Percentiles rank a stretch among this genome's conserved stretches.
Conservation (phyloP, 1,284 basidiomycete genomes). For the Hortiboletus rubellus region DNA sequence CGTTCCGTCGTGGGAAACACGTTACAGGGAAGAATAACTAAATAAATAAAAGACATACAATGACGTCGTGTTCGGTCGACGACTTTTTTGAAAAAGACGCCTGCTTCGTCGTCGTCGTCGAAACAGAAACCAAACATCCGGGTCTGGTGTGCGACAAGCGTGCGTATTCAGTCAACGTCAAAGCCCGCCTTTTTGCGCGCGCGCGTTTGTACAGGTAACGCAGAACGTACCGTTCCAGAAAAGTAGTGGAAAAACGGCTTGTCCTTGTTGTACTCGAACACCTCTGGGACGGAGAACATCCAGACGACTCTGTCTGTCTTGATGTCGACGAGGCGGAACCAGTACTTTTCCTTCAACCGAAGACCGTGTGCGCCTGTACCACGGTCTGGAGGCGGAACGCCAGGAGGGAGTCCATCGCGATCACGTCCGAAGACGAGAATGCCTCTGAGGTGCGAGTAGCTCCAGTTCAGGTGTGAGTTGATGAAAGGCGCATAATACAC, state of each 20-base stretch:
- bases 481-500: conserved; percentile 58
- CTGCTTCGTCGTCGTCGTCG: conserved; percentile 65
- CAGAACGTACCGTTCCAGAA: conserved; percentile 64
- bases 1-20: conserved; percentile 1
- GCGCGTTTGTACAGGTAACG: no score
- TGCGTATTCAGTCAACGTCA: not conserved
- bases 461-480: conserved; percentile 56
- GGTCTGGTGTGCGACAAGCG: conserved; percentile 46
- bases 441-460: conserved; percentile 69
- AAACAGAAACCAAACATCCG: conserved; percentile 79
- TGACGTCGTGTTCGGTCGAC: conserved; percentile 38
- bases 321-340: conserved; percentile 76
- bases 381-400: conserved; percentile 21
- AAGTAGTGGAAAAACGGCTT: conserved; percentile 93
- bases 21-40: not conserved
- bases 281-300: conserved; percentile 83
- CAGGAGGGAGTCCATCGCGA: conserved; percentile 35
- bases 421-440: conserved; percentile 73
- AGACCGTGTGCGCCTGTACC: conserved; percentile 21
- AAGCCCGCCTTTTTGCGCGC: not conserved
- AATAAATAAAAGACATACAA: conserved; percentile 20
- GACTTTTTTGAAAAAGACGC: conserved; percentile 52
- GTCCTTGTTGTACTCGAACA: conserved; percentile 83
- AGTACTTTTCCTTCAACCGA: conserved; percentile 46
- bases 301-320: conserved; percentile 78